These are phyloP conservation scores for Phallus indusiatus DNA, from an alignment of 768 basidiomycete genomes.

Conservation along the genomic window DNA sequence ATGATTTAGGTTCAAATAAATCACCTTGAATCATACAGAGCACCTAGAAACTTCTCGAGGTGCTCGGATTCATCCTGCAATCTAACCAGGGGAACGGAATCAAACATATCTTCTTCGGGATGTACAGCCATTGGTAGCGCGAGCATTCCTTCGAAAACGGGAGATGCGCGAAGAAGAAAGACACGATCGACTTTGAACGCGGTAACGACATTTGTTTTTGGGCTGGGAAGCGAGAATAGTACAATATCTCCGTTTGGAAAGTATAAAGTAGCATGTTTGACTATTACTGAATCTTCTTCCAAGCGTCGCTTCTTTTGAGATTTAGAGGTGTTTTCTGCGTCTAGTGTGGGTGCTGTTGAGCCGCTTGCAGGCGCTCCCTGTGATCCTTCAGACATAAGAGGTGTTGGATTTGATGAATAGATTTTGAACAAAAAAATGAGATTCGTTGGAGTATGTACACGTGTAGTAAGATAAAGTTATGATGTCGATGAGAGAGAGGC, in stretches of 20 bases:
- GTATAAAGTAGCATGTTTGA: slow-evolving; percentile 15
- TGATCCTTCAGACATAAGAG: too few relatives aligned
- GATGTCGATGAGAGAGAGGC: too few relatives aligned
- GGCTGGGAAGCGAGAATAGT: slow-evolving; percentile 10
- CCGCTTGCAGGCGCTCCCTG: too few relatives aligned
- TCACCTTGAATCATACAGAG: neutral
- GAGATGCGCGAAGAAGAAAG: slow-evolving; percentile 15
- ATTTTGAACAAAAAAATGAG: too few relatives aligned
- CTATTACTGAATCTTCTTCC: too few relatives aligned
- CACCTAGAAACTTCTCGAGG: slow-evolving; percentile 7
- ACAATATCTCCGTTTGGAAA: slow-evolving; percentile 29
- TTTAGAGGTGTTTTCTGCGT: too few relatives aligned
- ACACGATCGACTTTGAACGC: slow-evolving; percentile 16
- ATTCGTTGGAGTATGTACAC: too few relatives aligned
- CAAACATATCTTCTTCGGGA: neutral
- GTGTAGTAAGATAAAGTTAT: too few relatives aligned
- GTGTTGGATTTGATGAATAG: too few relatives aligned
- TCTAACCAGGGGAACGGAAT: slow-evolving; percentile 1
- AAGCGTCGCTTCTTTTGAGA: too few relatives aligned
- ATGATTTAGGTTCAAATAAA: neutral
- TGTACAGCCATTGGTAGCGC: slow-evolving; percentile 22
- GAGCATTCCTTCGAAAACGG: slow-evolving; percentile 29
- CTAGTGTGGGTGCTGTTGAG: too few relatives aligned
- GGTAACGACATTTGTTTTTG: slow-evolving; percentile 13
- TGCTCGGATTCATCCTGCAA: slow-evolving; percentile 9